phyloP scores from a whole-genome alignment of 2,329 filamentous ascomycete genomes.

The Xylaria sp. region DNA sequence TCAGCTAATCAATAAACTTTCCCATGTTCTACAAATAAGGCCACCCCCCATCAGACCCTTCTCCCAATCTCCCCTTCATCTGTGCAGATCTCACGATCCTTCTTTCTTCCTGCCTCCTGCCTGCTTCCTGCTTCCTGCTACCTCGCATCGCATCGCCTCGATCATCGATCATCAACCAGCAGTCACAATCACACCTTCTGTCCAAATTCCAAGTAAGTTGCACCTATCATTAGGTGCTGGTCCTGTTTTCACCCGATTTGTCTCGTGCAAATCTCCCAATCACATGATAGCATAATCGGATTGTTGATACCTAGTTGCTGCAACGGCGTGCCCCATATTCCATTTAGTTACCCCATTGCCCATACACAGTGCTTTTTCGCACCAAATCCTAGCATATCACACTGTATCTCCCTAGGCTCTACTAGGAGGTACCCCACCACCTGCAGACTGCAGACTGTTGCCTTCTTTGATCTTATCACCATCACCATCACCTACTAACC shows the following conservation, averaged over 20 bases:
- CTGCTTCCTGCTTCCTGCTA: background rate
- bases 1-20: no score
- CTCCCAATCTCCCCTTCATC: background rate
- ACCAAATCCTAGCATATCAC: background rate
- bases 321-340: background rate
- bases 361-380: background rate
- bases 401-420: background rate
- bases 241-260: background rate
- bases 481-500: background rate
- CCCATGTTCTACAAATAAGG: constrained; percentile 1
- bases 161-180: background rate
- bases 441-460: no score
- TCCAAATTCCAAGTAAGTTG: background rate
- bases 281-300: background rate
- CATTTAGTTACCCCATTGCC: background rate
- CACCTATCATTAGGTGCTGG: background rate
- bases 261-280: constrained; percentile 4
- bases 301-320: no score
- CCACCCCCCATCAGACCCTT: background rate
- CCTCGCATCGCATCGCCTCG: background rate
- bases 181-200: background rate
- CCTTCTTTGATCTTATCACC: background rate
- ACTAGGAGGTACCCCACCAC: no score
- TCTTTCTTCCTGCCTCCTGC: background rate
- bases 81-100: background rate